phyloP scores from a whole-genome alignment of 257 asterid genomes.

The Coffea eugenioides region DNA sequence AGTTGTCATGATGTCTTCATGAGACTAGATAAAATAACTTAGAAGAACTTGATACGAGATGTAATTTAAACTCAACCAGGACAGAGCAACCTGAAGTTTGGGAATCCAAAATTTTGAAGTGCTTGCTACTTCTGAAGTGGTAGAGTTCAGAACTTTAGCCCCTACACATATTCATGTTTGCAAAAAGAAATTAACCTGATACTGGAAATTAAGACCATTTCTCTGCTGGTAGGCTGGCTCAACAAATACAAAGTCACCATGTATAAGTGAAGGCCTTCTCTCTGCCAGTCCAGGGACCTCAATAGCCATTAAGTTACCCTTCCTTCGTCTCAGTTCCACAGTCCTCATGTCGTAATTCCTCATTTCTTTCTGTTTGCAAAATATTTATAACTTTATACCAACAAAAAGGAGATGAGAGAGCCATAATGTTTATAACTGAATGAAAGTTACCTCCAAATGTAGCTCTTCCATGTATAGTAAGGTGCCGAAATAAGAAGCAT shows the following conservation, averaged over 20 bases:
- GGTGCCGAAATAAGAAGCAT: constrained; percentile 46
- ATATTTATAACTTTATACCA: constrained; percentile 5
- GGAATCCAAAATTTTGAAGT: neutral
- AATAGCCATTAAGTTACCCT: constrained; percentile 51
- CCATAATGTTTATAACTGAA: neutral
- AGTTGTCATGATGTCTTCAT: neutral
- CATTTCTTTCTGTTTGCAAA: constrained; percentile 67
- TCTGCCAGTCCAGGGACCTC: constrained; percentile 94
- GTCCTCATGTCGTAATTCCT: constrained; percentile 64
- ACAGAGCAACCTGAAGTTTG: neutral
- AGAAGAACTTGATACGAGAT: neutral
- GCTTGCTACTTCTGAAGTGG: neutral
- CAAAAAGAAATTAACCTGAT: constrained; percentile 16
- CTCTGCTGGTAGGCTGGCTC: neutral
- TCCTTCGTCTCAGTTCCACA: constrained; percentile 46
- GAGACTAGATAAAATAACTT: neutral
- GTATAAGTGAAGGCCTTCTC: constrained; percentile 83
- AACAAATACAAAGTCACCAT: constrained; percentile 52
- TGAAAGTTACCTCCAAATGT: constrained; percentile 60
- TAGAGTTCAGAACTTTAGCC: neutral
- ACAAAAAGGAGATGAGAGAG: neutral
- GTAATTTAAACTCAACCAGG: neutral
- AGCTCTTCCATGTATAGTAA: constrained; percentile 79
- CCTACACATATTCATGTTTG: neutral
- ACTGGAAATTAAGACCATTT: neutral